Base-by-base conservation (phyloP, 2,329 filamentous ascomycete species). In the Neofusicoccum parvum region DNA sequence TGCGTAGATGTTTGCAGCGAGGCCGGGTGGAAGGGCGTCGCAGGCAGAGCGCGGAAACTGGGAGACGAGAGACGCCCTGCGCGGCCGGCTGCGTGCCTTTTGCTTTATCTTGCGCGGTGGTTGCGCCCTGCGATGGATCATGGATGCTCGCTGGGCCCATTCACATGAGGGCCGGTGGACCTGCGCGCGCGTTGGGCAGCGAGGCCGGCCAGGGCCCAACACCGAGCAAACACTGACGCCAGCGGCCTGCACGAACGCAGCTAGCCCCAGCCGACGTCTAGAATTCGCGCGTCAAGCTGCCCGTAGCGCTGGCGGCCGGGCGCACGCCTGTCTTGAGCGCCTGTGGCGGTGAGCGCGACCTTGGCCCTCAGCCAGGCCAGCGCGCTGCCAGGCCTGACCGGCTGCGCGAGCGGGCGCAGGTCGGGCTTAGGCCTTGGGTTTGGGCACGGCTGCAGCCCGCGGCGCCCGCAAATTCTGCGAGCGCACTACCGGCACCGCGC, bases 371-470 rank as follows among this genome's bases (percentile, higher is more conserved):
- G 49, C 49, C 49, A 34, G 20, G 36, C 39, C 20, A n/a, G 10
- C 50, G 34, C 23, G 10, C 34, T 39, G n/a, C 36, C 53, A n/a
- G 41, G 15, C 54, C 54, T 46, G 54, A 43, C 54, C 50, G 15
- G 43, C 43, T 37, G 50, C 11, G 20, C 49, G 34, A 12, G 43
- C 20, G 32, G 43, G 46, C 23, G 43, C 46, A 32, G 41, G 15
- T 17, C 27, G 27, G 27, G 27, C 27, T 32, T 32, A 7, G 41
- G 41, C 56, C 45, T 62, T 58, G 54, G 54, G 37, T 39, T 63
- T 63, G 59, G 59, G 59, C 59, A 63, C 59, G 46, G 48, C 59
- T 63, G 59, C 59, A 63, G 37, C 48, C 48, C 48, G 43, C 48
- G 20, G 27, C 27, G 39, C 37, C 53, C 17, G 32, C 51, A 37